phyloP scores from a whole-genome alignment of 1,284 basidiomycete genomes.

The Ceratorhiza oryzae-sativae region DNA sequence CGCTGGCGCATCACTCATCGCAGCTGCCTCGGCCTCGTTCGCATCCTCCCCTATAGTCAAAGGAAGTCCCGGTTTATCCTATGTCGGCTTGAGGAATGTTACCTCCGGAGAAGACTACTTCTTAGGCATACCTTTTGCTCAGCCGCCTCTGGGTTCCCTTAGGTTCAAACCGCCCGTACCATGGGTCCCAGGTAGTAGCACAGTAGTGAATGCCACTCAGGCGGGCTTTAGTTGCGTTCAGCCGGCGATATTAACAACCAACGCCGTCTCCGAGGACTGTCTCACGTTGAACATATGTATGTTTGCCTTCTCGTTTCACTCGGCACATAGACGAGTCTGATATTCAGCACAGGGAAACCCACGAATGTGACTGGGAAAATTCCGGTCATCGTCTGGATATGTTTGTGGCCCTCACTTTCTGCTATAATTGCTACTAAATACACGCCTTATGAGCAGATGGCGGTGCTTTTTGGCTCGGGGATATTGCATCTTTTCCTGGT shows the following conservation, averaged over 20 bases:
- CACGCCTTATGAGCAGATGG: background rate
- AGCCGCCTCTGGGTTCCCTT: conserved; percentile 35
- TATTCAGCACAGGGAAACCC: conserved; percentile 15
- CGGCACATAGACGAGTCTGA: background rate
- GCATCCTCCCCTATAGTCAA: background rate
- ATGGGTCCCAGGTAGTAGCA: background rate
- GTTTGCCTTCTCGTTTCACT: background rate
- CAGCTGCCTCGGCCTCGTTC: background rate
- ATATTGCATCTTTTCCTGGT: background rate
- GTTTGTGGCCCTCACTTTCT: background rate
- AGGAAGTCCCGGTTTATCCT: conserved; percentile 16
- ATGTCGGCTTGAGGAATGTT: conserved; percentile 17
- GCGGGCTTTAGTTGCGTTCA: conserved; percentile 3
- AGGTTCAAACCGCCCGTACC: conserved; percentile 28
- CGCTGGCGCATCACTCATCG: no score
- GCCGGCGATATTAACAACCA: background rate
- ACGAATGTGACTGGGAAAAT: conserved; percentile 25
- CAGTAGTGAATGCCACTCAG: conserved; percentile 9
- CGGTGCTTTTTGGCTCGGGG: conserved; percentile 14
- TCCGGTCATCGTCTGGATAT: conserved; percentile 40
- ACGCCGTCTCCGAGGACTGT: conserved; percentile 35
- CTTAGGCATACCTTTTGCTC: conserved; percentile 40
- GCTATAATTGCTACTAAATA: background rate
- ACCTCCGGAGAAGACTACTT: conserved; percentile 38
- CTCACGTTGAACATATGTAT: conserved; percentile 36